These are phyloP conservation scores for Eucalyptus shirleyi DNA, from an alignment of 345 rosid species.

Conservation along the genomic window DNA sequence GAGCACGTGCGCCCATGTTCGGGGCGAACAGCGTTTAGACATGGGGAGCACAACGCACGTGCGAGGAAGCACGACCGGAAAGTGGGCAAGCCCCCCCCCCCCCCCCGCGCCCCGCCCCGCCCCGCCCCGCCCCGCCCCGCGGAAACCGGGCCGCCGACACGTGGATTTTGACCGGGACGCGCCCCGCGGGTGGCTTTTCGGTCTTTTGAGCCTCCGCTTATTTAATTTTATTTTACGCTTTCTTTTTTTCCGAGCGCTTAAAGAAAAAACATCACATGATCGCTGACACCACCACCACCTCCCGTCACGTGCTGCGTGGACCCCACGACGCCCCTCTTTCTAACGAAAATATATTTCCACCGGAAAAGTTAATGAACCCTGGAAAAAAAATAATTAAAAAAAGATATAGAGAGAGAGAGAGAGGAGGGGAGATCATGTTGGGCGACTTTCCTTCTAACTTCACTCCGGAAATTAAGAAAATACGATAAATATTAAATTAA, in stretches of 20 bases:
- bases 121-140: too few species aligned
- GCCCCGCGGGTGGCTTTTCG: not conserved
- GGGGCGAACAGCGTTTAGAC: not conserved
- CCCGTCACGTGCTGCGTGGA: slow-evolving; percentile 44
- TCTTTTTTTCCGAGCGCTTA: not conserved
- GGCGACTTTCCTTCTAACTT: not conserved
- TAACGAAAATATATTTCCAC: not conserved
- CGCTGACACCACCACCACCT: slow-evolving; percentile 42
- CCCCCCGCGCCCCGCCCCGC: too few species aligned
- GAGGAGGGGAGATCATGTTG: not conserved
- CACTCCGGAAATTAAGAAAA: not conserved
- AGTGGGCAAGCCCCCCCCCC: not conserved
- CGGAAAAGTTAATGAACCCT: not conserved
- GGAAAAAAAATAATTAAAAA: not conserved
- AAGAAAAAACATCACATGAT: slow-evolving; percentile 34
- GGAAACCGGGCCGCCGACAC: slow-evolving; percentile 10
- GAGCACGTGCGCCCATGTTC: slow-evolving; percentile 27
- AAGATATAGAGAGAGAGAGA: too few species aligned
- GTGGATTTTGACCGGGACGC: slow-evolving; percentile 11
- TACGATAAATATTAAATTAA: not conserved
- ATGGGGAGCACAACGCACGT: slow-evolving; percentile 30
- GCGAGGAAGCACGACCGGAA: slow-evolving; percentile 17
- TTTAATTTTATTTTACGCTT: not conserved
- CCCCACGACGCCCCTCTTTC: not conserved
- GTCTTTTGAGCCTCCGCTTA: not conserved